Conservation (phyloP, 306 rosid genomes). For the Abrus precatorius region DNA sequence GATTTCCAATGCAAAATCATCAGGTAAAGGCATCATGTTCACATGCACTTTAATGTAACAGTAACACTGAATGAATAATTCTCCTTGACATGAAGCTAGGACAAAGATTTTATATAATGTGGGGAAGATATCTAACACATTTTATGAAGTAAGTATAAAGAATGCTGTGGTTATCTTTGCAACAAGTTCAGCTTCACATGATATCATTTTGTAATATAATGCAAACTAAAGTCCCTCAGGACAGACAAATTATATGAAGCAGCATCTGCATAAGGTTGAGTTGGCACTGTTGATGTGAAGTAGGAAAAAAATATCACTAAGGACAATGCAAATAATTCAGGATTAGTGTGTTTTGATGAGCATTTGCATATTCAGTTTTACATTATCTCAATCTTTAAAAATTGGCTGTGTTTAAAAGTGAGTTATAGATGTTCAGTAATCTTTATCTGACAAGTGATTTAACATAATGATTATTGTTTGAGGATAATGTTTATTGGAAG, state of each 20-base stretch:
- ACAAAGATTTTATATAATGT: slow-evolving; percentile 4
- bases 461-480: background rate
- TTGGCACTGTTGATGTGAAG: background rate
- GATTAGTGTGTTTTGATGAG: background rate
- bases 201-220: background rate
- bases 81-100: background rate
- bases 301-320: background rate
- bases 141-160: slow-evolving; percentile 22
- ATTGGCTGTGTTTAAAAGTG: background rate
- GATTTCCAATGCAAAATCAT: slow-evolving; percentile 24
- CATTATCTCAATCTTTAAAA: background rate
- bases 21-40: background rate
- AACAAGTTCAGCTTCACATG: slow-evolving; percentile 4
- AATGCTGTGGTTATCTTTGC: background rate
- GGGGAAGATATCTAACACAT: slow-evolving; percentile 30
- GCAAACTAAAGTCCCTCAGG: slow-evolving; percentile 6
- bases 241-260: slow-evolving; percentile 23
- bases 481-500: background rate
- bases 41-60: slow-evolving; percentile 17
- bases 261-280: background rate
- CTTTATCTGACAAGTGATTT: background rate
- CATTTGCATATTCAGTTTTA: background rate
- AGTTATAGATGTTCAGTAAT: background rate
- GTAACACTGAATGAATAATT: slow-evolving; percentile 31
- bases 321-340: slow-evolving; percentile 33